Evolutionary conservation across 2,329 filamentous ascomycete species (phyloP).

Genomic region (Arthrobotrys sphaeroides): DNA sequence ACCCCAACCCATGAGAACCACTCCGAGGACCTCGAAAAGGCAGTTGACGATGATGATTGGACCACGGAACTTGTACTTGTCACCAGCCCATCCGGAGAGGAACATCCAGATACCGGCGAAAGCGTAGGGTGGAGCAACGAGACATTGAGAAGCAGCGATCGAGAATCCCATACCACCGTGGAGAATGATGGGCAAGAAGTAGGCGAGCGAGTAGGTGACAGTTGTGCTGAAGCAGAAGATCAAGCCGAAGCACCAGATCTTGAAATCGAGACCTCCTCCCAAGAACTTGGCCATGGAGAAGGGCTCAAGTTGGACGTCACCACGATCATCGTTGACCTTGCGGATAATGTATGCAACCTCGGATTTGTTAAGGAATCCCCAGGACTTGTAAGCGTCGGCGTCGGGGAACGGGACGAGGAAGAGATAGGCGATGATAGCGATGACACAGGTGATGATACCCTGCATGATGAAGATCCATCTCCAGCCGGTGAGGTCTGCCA

Average conservation of each 20-base stretch:
- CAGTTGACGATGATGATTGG: slow-evolving; percentile 74
- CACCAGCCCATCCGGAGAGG: slow-evolving; percentile 70
- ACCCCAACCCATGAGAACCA: slow-evolving; percentile 77
- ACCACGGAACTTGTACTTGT: slow-evolving; percentile 73
- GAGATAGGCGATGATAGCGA: slow-evolving; percentile 67
- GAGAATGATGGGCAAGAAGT: slow-evolving; percentile 81
- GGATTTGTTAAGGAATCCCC: slow-evolving; percentile 65
- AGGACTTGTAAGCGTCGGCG: slow-evolving; percentile 62
- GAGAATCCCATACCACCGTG: slow-evolving; percentile 70
- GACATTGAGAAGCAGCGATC: slow-evolving; percentile 72
- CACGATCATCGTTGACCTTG: slow-evolving; percentile 68
- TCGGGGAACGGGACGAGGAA: slow-evolving; percentile 73
- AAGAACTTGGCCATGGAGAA: slow-evolving; percentile 72
- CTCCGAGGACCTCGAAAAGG: slow-evolving; percentile 72
- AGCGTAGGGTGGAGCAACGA: slow-evolving; percentile 75
- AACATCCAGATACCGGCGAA: slow-evolving; percentile 73
- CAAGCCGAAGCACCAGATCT: slow-evolving; percentile 62
- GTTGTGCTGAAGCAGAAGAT: slow-evolving; percentile 75
- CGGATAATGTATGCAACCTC: slow-evolving; percentile 63
- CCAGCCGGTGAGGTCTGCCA: slow-evolving; percentile 67
- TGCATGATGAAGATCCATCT: slow-evolving; percentile 57
- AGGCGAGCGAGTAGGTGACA: slow-evolving; percentile 78
- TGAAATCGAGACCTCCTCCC: slow-evolving; percentile 63
- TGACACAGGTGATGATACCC: slow-evolving; percentile 66
- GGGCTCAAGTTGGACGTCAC: slow-evolving; percentile 64